These are phyloP conservation scores for Mortierella sp. DNA, from an alignment of 371 early-diverging fungal genomes.

Conservation along the genomic window DNA sequence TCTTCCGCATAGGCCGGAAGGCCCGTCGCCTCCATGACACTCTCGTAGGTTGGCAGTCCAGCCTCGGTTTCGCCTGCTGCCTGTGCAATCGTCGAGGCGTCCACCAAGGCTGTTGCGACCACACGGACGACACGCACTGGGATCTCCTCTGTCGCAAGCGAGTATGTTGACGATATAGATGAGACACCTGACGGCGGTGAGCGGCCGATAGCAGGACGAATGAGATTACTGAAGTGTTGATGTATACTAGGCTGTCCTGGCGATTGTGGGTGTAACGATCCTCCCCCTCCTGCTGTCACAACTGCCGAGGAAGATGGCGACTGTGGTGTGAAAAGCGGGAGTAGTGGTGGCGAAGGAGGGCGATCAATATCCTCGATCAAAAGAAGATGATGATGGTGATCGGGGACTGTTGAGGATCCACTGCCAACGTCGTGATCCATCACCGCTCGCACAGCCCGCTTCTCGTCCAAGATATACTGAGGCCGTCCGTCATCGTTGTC, in stretches of 20 bases:
- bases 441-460: conserved; percentile 18
- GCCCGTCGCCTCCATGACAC: conserved; percentile 58
- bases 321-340: not conserved
- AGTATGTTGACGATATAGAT: conserved; percentile 16
- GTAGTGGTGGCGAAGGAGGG: conserved; percentile 1
- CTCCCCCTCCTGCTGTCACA: not conserved
- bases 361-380: conserved; percentile 10
- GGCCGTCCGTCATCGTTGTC: not conserved
- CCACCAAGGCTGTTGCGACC: conserved; percentile 45
- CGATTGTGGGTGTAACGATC: not conserved
- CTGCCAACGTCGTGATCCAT: conserved; percentile 16
- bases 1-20: conserved; percentile 56
- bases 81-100: conserved; percentile 53
- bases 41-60: conserved; percentile 55
- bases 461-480: conserved; percentile 23
- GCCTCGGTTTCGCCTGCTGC: conserved; percentile 52
- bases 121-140: conserved; percentile 53
- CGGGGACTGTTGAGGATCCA: conserved; percentile 16
- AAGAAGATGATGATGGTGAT: conserved; percentile 7
- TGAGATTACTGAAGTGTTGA: not conserved
- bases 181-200: not conserved
- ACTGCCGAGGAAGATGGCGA: not conserved
- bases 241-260: not conserved
- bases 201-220: not conserved
- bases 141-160: conserved; percentile 53